Percentiles rank a stretch among this genome's conserved stretches.
Evolutionary conservation across 148 eudicot species (phyloP).

Genomic region (Selenicereus undatus): DNA sequence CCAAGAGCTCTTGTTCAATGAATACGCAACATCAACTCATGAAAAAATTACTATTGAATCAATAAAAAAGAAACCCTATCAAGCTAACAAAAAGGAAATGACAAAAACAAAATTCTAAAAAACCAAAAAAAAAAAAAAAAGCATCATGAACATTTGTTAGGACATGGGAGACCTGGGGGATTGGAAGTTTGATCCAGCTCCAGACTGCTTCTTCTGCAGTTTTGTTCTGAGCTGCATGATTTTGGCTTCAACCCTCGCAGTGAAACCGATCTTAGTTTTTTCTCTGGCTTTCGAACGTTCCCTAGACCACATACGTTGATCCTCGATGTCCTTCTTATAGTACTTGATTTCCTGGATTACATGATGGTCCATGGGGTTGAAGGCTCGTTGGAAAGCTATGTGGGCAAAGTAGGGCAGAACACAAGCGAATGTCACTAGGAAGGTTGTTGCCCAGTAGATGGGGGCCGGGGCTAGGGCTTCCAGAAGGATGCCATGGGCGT

Average conservation of each 20-base stretch:
- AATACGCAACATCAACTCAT: constrained; percentile 27
- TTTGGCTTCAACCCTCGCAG: constrained; percentile 72
- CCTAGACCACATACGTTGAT: constrained; percentile 60
- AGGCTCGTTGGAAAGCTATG: constrained; percentile 58
- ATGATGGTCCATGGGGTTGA: constrained; percentile 84
- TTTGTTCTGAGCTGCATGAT: constrained; percentile 61
- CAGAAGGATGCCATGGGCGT: constrained; percentile 43
- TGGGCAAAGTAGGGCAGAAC: constrained; percentile 78
- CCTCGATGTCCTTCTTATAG: constrained; percentile 66
- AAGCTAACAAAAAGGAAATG: constrained; percentile 22
- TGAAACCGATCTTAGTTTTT: constrained; percentile 68
- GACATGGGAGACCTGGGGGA: constrained; percentile 16
- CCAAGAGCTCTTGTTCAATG: constrained; percentile 27
- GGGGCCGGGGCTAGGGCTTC: constrained; percentile 87
- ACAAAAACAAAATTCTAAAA: constrained; percentile 12
- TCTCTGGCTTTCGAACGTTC: constrained; percentile 69
- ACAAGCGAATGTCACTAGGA: constrained; percentile 59
- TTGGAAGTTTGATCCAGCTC: constrained; percentile 17
- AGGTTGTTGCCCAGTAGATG: constrained; percentile 62
- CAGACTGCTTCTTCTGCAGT: constrained; percentile 54
- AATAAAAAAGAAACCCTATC: neutral
- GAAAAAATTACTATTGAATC: constrained; percentile 28
- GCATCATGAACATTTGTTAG: constrained; percentile 1
- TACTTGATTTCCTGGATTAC: constrained; percentile 83
- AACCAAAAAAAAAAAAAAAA: neutral